Percentiles rank a stretch among this genome's conserved stretches.
phyloP scores from a whole-genome alignment of 192 early-diverging fungal species.

The Backusella westeae region DNA sequence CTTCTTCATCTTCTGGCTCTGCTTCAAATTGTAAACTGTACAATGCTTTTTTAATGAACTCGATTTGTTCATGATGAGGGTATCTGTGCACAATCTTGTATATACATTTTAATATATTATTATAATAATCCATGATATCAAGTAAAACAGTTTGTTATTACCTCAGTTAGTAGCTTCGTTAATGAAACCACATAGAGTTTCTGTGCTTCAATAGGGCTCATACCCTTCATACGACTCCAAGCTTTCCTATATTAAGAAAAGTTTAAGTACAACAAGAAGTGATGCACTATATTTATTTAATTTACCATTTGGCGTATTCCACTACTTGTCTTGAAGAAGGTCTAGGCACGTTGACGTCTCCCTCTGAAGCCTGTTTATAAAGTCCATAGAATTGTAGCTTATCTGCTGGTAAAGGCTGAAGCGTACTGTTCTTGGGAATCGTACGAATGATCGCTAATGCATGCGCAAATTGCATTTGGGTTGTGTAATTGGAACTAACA shows the following conservation, averaged over 20 bases:
- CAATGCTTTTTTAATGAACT: slow-evolving; percentile 13
- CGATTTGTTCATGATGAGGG: slow-evolving; percentile 12
- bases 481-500: neutral
- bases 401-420: slow-evolving; percentile 23
- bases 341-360: slow-evolving; percentile 15
- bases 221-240: slow-evolving; percentile 22
- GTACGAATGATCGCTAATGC: slow-evolving; percentile 7
- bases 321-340: slow-evolving; percentile 23
- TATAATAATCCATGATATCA: neutral
- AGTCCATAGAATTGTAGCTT: slow-evolving; percentile 34
- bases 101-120: neutral
- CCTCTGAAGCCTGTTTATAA: slow-evolving; percentile 31
- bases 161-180: slow-evolving; percentile 20
- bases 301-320: slow-evolving; percentile 32
- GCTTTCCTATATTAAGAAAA: slow-evolving; percentile 24
- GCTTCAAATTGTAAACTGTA: slow-evolving; percentile 7
- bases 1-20: slow-evolving; percentile 9
- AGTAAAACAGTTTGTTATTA: neutral
- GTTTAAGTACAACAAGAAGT: neutral
- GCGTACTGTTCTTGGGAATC: neutral
- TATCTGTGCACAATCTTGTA: slow-evolving; percentile 2
- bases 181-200: slow-evolving; percentile 30
- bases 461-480: slow-evolving; percentile 13
- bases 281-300: neutral
- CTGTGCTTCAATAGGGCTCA: slow-evolving; percentile 25